Evolutionary conservation across 2,329 filamentous ascomycete species (phyloP).

Genomic region (Botrytis elliptica): DNA sequence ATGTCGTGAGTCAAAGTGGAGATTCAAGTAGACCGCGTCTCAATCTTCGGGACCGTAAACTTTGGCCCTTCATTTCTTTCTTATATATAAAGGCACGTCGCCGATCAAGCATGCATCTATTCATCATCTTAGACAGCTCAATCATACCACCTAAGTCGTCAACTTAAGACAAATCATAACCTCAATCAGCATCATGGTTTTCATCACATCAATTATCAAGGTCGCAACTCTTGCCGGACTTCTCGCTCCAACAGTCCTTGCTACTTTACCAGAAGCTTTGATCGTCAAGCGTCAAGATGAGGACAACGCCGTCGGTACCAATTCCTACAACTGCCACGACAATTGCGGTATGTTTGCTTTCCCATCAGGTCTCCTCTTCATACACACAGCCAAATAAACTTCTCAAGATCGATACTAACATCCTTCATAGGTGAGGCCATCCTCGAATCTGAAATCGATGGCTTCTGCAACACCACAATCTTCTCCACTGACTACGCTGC

Average conservation of each 20-base stretch:
- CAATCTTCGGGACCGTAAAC: not conserved
- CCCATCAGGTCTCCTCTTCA: not conserved
- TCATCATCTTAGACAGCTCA: not conserved
- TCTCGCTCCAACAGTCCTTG: not conserved
- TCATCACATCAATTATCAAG: not conserved
- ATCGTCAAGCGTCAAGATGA: not conserved
- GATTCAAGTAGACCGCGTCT: not conserved
- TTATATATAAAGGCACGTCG: not conserved
- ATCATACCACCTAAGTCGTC: not conserved
- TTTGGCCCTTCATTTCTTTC: not conserved
- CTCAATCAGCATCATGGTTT: not conserved
- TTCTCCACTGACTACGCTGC: not conserved
- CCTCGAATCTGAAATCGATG: not conserved
- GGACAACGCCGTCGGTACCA: not conserved
- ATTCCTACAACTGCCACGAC: not conserved
- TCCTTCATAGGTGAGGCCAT: not conserved
- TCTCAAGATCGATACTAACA: not conserved
- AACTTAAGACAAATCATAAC: not conserved
- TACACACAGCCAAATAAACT: not conserved
- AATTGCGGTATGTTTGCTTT: not conserved
- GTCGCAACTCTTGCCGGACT: not conserved
- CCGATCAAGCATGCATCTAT: not conserved
- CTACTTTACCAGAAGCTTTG: not conserved
- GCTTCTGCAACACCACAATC: not conserved
- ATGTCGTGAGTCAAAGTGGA: not conserved